Base-by-base conservation (phyloP, 225 moss, liverwort and hornwort genomes). In the Sphagnum tenellum region DNA sequence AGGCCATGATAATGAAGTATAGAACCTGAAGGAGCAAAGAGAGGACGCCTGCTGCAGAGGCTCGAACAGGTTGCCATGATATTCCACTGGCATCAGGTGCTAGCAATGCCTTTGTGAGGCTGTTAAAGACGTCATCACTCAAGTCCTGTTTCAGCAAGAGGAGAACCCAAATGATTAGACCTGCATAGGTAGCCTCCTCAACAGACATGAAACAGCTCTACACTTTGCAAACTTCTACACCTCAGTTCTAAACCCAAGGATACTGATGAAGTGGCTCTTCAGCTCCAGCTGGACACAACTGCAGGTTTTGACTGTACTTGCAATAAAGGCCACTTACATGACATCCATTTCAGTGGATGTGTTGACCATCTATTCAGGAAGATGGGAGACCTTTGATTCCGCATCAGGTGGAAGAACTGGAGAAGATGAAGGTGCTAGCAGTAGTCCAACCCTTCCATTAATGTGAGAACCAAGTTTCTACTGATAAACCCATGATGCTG, bases 1-100 rank as follows among this genome's bases (percentile, higher is more conserved):
- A 29, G 29, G 29, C 29, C 29, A 29, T 29, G 29, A 29, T 29
- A 29, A 29, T 29, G 29, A 29, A 29, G 29, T 29, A 29, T 29
- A 29, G 50, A 71, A 85, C 85, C 85, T 85, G 78, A 70, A 85
- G 71, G n/a, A 85, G 85, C 59, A 78, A 78, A 67, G 78, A 76
- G 50, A 85, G 81, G 45, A 81, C 74, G 65, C 85, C 75, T 3
- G 85, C 78, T 45, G 85, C 81, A 57, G 85, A 78, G 8, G 85
- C 76, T 74, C 85, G 70, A 13, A 85, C 85, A 69, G 81, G 78
- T 69, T 69, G 78, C 85, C 85, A 85, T 50, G 81, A 81, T 52
- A 76, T 71, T 57, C 74, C 74, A 3, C 78, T 81, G 59, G 76
- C 69, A 70, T 85, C 78, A 62, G 85, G 81, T 53, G 76, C 78